A percentile compares a stretch with the other conserved stretches of the same genome.
Evolutionary conservation across 306 rosid genomes (phyloP).

Genomic region (Vigna angularis): DNA sequence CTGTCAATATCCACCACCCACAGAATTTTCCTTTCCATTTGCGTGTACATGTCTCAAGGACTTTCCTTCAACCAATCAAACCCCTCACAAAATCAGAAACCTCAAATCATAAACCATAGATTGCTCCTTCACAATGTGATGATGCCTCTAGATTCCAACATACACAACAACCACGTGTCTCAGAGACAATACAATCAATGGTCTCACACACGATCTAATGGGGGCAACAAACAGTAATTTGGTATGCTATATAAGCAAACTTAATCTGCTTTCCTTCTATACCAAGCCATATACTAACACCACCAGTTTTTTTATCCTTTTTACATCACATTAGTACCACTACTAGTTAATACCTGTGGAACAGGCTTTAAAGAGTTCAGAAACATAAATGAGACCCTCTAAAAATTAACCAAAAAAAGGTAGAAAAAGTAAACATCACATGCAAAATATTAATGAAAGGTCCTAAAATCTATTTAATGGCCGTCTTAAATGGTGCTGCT

Average conservation of each 20-base stretch:
- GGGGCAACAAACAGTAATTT: conserved; percentile 39
- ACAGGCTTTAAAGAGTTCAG: conserved; percentile 48
- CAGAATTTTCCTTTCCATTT: conserved; percentile 17
- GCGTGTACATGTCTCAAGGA: neutral
- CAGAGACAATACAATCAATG: conserved; percentile 34
- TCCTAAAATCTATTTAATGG: conserved; percentile 10
- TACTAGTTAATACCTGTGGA: conserved; percentile 24
- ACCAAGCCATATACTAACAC: conserved; percentile 50
- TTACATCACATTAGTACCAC: conserved; percentile 55
- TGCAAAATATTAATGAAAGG: conserved; percentile 17
- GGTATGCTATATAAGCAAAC: conserved; percentile 55
- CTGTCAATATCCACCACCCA: conserved; percentile 29
- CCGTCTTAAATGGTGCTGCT: conserved; percentile 45
- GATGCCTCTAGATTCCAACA: conserved; percentile 24
- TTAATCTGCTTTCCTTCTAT: conserved; percentile 52
- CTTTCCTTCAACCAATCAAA: conserved; percentile 30
- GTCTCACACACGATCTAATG: neutral
- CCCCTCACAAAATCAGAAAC: conserved; percentile 17
- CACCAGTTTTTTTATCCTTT: conserved; percentile 27
- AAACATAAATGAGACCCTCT: conserved; percentile 39
- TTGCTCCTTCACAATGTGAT: conserved; percentile 30
- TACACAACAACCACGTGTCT: conserved; percentile 15
- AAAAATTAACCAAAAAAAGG: conserved; percentile 27
- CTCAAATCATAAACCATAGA: conserved; percentile 18
- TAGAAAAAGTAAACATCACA: conserved; percentile 16